These are phyloP conservation scores for Fragaria vesca DNA, from an alignment of 306 rosid species.

Conservation along the genomic window DNA sequence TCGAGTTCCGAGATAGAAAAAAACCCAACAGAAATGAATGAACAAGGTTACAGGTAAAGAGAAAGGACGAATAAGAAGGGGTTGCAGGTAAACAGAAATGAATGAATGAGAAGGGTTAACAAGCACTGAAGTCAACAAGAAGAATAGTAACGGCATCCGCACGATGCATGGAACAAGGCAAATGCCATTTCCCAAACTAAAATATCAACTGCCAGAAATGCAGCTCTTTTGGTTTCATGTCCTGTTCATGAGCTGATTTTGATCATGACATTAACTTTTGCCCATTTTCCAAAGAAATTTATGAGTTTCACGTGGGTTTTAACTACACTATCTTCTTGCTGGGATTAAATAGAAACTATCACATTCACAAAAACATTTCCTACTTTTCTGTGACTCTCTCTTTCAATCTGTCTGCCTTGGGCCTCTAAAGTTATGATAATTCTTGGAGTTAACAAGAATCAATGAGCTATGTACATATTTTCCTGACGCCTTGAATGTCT, in stretches of 20 bases:
- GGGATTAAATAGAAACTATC: not conserved
- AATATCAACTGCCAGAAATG: not conserved
- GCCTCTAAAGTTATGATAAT: not conserved
- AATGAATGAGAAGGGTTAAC: not conserved
- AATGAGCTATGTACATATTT: not conserved
- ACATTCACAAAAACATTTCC: not conserved
- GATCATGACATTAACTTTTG: not conserved
- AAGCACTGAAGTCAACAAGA: not conserved
- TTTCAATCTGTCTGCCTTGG: not conserved
- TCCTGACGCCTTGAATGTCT: not conserved
- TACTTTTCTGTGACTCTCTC: not conserved
- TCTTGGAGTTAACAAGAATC: not conserved
- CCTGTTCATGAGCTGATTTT: not conserved
- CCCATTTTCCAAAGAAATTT: not conserved
- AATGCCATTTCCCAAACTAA: not conserved
- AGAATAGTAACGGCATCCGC: not conserved
- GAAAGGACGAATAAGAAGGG: not conserved
- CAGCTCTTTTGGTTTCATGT: conserved; percentile 4
- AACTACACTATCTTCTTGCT: not conserved
- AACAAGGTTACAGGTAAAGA: not conserved
- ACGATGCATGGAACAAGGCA: not conserved
- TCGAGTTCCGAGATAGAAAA: not conserved
- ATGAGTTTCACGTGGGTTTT: not conserved
- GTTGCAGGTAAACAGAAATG: not conserved
- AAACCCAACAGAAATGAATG: not conserved